Conservation (phyloP, 305 asterid genomes). For the Andrographis paniculata region DNA sequence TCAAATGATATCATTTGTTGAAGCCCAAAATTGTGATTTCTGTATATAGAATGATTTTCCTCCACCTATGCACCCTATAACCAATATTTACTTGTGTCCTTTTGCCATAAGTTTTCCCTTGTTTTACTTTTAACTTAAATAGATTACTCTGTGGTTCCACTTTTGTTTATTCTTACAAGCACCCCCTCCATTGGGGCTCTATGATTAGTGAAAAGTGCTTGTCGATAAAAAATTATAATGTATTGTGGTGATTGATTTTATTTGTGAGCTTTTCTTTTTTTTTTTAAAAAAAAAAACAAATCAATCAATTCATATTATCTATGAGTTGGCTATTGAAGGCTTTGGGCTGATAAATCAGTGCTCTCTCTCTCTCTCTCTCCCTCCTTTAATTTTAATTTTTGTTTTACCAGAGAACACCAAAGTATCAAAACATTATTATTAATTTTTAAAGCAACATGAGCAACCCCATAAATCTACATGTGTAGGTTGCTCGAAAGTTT, state of each 20-base stretch:
- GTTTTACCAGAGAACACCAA: not conserved
- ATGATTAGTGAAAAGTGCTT: conserved; percentile 2
- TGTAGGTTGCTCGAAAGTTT: conserved; percentile 82
- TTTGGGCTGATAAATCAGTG: conserved; percentile 7
- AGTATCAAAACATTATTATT: not conserved
- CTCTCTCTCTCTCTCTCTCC: no score
- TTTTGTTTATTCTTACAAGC: conserved; percentile 4
- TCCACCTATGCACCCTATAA: not conserved
- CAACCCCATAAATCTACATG: conserved; percentile 21
- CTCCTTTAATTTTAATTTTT: no score
- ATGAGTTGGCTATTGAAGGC: no score
- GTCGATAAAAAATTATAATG: conserved; percentile 5
- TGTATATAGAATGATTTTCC: not conserved
- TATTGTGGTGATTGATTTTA: not conserved
- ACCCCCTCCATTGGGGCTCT: not conserved
- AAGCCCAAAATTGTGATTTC: not conserved
- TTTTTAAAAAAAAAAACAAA: no score
- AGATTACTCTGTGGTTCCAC: conserved; percentile 1
- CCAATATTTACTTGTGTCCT: not conserved
- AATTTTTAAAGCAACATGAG: conserved; percentile 7
- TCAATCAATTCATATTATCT: no score
- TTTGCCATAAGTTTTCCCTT: not conserved
- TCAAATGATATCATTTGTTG: not conserved
- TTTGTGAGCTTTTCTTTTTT: no score
- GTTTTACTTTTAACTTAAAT: not conserved